phyloP scores from a whole-genome alignment of 2,329 filamentous ascomycete species.

The Passalora sequoiae region DNA sequence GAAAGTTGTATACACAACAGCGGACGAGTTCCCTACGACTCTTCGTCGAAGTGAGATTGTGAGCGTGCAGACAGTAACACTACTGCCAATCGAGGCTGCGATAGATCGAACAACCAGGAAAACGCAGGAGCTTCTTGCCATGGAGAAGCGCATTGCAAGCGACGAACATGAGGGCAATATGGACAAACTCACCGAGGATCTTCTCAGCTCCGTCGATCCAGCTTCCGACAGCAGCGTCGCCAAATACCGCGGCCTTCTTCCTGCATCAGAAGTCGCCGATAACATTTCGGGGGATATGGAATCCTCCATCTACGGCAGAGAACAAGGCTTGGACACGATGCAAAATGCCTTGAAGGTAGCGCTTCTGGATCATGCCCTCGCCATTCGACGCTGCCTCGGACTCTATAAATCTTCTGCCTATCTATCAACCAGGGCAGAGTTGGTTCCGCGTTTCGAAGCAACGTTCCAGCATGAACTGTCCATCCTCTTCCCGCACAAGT shows the following conservation, averaged over 20 bases:
- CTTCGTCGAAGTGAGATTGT: slow-evolving; percentile 81
- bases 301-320: slow-evolving; percentile 19
- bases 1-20: slow-evolving; percentile 77
- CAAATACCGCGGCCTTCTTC: slow-evolving; percentile 69
- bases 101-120: slow-evolving; percentile 87
- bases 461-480: slow-evolving; percentile 43
- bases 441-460: slow-evolving; percentile 38
- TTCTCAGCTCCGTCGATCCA: slow-evolving; percentile 71
- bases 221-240: slow-evolving; percentile 70
- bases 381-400: slow-evolving; percentile 74
- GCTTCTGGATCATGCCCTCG: slow-evolving; percentile 80
- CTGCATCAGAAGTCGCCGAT: slow-evolving; percentile 41
- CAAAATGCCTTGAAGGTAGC: slow-evolving; percentile 79
- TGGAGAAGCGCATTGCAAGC: slow-evolving; percentile 63
- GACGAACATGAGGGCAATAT: slow-evolving; percentile 59
- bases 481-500: slow-evolving; percentile 35
- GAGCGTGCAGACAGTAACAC: slow-evolving; percentile 57
- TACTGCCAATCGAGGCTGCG: slow-evolving; percentile 77
- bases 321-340: slow-evolving; percentile 48
- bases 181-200: slow-evolving; percentile 65
- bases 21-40: slow-evolving; percentile 86
- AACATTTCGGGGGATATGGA: slow-evolving; percentile 37
- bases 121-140: slow-evolving; percentile 71
- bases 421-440: slow-evolving; percentile 44
- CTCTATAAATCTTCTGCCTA: slow-evolving; percentile 57